Evolutionary conservation across 805 yeast species (phyloP).

Genomic region (Candida sakaeoensis): DNA sequence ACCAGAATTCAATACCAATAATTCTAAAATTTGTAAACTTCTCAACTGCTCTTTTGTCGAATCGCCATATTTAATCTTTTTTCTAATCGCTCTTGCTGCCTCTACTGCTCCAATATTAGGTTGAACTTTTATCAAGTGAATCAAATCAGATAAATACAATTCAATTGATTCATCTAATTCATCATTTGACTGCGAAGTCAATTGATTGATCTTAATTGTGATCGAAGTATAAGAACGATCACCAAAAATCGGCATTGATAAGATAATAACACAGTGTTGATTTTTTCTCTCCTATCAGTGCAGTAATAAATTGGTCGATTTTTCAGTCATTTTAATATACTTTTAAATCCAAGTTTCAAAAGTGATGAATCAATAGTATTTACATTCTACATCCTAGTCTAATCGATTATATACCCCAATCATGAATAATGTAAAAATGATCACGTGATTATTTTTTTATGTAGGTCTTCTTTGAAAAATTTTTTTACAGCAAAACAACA

Average conservation of each 20-base stretch:
- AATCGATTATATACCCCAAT: too few species aligned
- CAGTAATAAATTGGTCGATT: background rate
- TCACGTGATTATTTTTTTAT: slow-evolving; percentile 2
- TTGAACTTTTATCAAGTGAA: slow-evolving; percentile 47
- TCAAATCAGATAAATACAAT: slow-evolving; percentile 51
- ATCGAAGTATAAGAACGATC: slow-evolving; percentile 70
- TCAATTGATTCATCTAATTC: slow-evolving; percentile 38
- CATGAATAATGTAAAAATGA: too few species aligned
- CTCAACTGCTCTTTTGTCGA: slow-evolving; percentile 56
- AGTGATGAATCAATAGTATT: too few species aligned
- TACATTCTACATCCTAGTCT: background rate
- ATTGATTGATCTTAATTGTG: slow-evolving; percentile 57
- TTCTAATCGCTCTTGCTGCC: slow-evolving; percentile 88
- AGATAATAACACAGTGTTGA: slow-evolving; percentile 1
- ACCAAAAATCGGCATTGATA: slow-evolving; percentile 24
- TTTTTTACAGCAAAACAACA: slow-evolving; percentile 1
- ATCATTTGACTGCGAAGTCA: slow-evolving; percentile 40
- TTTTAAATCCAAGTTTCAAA: too few species aligned
- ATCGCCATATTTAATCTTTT: slow-evolving; percentile 82
- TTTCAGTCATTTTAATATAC: too few species aligned
- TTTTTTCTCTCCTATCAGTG: background rate
- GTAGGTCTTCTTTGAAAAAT: slow-evolving; percentile 3
- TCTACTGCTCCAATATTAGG: slow-evolving; percentile 48
- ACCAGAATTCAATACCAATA: slow-evolving; percentile 43
- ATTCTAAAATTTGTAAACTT: slow-evolving; percentile 47